phyloP scores from a whole-genome alignment of 441 rosid genomes.

The Erodium moschatum region DNA sequence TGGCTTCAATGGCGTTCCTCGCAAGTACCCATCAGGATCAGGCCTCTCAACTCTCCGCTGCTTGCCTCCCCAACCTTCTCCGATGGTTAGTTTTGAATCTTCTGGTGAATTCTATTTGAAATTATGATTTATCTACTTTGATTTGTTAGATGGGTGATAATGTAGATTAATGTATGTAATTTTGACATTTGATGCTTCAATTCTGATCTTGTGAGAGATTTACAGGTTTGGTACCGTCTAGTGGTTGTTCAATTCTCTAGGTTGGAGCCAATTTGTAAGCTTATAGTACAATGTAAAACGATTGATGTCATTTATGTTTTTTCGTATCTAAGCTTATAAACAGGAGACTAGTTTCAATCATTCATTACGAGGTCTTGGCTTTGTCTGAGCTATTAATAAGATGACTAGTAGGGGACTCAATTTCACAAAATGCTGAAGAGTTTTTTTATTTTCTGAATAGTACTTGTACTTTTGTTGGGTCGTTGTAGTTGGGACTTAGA shows the following conservation, averaged over 20 bases:
- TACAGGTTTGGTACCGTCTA: neutral
- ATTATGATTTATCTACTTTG: no score
- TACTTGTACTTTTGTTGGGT: neutral
- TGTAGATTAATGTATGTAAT: neutral
- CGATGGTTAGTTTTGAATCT: constrained; percentile 29
- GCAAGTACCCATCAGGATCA: constrained; percentile 18
- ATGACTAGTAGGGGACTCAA: neutral
- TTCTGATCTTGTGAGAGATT: neutral
- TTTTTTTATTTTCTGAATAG: neutral
- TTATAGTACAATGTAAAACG: neutral
- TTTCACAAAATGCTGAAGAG: neutral
- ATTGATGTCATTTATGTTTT: neutral
- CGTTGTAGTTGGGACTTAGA: neutral
- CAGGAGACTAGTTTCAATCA: neutral
- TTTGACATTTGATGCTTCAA: neutral
- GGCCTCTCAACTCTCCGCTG: constrained; percentile 23
- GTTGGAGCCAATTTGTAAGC: neutral
- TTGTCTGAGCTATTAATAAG: neutral
- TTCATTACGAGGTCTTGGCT: neutral
- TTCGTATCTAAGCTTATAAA: neutral
- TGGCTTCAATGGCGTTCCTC: constrained; percentile 17
- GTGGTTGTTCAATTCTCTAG: neutral
- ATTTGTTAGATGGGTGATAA: no score
- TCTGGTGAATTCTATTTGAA: neutral
- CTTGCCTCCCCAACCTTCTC: constrained; percentile 20